A percentile compares a stretch with the other conserved stretches of the same genome.
These are phyloP conservation scores for Grammothele lineata DNA, from an alignment of 768 basidiomycete genomes.

Conservation along the genomic window DNA sequence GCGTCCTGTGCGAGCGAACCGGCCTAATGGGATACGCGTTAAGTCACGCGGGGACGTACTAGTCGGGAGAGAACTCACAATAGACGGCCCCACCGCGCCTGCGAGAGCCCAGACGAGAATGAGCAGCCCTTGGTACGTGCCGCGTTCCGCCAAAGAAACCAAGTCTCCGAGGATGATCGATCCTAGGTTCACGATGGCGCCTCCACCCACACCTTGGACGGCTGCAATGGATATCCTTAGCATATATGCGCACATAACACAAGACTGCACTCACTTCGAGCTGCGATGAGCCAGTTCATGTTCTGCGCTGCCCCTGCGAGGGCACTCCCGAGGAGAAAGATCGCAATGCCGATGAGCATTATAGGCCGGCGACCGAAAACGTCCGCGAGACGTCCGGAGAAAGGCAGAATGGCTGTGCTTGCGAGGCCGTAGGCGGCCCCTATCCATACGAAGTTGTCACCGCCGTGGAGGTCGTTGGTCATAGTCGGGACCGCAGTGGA, in stretches of 20 bases:
- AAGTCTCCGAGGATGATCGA: slow-evolving; percentile 20
- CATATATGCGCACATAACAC: neutral
- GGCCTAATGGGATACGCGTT: neutral
- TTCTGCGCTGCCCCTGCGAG: slow-evolving; percentile 34
- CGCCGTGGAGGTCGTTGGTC: slow-evolving; percentile 15
- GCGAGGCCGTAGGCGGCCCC: slow-evolving; percentile 31
- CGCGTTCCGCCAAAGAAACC: slow-evolving; percentile 18
- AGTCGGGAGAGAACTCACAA: neutral
- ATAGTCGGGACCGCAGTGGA: slow-evolving; percentile 17
- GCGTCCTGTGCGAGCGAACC: slow-evolving; percentile 19
- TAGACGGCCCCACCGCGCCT: slow-evolving; percentile 9
- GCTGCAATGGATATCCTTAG: neutral
- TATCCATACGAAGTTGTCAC: slow-evolving; percentile 18
- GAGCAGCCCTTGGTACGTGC: slow-evolving; percentile 7
- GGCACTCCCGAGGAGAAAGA: slow-evolving; percentile 37
- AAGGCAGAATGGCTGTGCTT: slow-evolving; percentile 30
- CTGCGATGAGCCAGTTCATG: slow-evolving; percentile 38
- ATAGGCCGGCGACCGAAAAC: slow-evolving; percentile 32
- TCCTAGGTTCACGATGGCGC: slow-evolving; percentile 14
- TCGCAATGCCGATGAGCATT: slow-evolving; percentile 23
- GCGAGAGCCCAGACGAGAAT: slow-evolving; percentile 19
- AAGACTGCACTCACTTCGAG: slow-evolving; percentile 20
- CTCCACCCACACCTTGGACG: slow-evolving; percentile 21
- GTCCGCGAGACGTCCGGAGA: slow-evolving; percentile 28
- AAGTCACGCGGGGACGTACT: neutral